Conservation (phyloP, 805 yeast species). For the Schwanniomyces polymorphus region DNA sequence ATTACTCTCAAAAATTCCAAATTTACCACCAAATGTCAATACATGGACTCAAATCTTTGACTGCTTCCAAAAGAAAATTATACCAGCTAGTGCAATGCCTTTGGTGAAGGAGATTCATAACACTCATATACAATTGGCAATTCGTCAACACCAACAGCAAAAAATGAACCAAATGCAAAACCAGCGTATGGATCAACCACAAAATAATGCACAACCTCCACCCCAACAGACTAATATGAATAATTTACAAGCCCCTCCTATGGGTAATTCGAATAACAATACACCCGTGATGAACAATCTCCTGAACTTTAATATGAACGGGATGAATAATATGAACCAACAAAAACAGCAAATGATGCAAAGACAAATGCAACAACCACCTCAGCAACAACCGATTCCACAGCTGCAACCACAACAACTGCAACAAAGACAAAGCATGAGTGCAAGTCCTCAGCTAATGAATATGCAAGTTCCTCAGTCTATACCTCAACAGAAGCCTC, state of each 20-base stretch:
- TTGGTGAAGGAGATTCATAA: conserved; percentile 66
- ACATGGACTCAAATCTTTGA: conserved; percentile 83
- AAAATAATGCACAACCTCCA: conserved; percentile 12
- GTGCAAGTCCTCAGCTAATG: conserved; percentile 31
- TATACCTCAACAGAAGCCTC: conserved; percentile 27
- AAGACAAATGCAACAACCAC: conserved; percentile 34
- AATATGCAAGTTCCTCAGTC: conserved; percentile 28
- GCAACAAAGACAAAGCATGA: conserved; percentile 13
- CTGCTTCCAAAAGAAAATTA: conserved; percentile 54
- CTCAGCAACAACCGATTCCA: conserved; percentile 19
- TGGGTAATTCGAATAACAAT: conserved; percentile 10
- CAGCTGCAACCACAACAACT: conserved; percentile 20
- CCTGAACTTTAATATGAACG: conserved; percentile 18
- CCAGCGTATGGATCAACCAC: conserved; percentile 11
- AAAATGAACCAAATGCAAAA: conserved; percentile 25
- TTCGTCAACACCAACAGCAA: conserved; percentile 50
- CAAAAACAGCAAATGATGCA: conserved; percentile 39
- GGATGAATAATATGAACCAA: conserved; percentile 26
- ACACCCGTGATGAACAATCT: conserved; percentile 14
- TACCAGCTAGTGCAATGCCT: conserved; percentile 59
- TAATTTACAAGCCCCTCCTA: background rate
- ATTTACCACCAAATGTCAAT: conserved; percentile 71
- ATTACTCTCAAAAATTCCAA: conserved; percentile 66
- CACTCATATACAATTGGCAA: conserved; percentile 59
- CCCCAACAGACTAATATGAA: conserved; percentile 7